Evolutionary conservation across 768 basidiomycete genomes (phyloP).

Genomic region (Kwoniella dendrophila): DNA sequence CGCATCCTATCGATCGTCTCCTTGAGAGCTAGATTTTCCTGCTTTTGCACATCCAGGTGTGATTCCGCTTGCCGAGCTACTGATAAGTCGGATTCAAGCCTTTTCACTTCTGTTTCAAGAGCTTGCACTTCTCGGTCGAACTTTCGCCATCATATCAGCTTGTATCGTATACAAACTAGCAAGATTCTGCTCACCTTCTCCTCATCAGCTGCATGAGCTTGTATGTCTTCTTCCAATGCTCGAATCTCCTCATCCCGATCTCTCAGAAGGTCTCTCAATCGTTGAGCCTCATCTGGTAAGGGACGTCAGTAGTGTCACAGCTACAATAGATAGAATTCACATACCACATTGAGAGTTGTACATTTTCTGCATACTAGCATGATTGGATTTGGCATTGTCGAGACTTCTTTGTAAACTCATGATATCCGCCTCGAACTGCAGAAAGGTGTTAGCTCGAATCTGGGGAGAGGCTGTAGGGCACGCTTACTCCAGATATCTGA

Average conservation of each 20-base stretch:
- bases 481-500: constrained; percentile 40
- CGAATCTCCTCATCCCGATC: constrained; percentile 74
- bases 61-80: constrained; percentile 71
- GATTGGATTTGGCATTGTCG: constrained; percentile 71
- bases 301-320: constrained; percentile 14
- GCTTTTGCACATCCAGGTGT: constrained; percentile 86
- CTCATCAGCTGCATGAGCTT: constrained; percentile 68
- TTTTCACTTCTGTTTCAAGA: constrained; percentile 70
- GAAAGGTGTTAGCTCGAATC: not conserved
- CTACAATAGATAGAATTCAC: constrained; percentile 47
- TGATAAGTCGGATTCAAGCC: constrained; percentile 72
- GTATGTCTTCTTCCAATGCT: constrained; percentile 64
- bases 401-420: constrained; percentile 72
- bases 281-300: constrained; percentile 70
- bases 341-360: constrained; percentile 84
- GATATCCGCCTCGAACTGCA: constrained; percentile 69
- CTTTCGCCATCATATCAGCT: constrained; percentile 58
- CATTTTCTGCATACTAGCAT: constrained; percentile 77
- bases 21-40: constrained; percentile 87
- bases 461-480: constrained; percentile 47
- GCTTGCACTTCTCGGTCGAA: constrained; percentile 68
- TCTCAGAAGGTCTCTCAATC: constrained; percentile 72
- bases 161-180: not conserved
- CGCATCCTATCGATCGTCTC: constrained; percentile 95
- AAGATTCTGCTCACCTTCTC: constrained; percentile 41